Percentiles rank a stretch among this genome's conserved stretches.
These are phyloP conservation scores for Dipodascopsis uninucleata DNA, from an alignment of 805 yeast genomes.

Conservation along the genomic window DNA sequence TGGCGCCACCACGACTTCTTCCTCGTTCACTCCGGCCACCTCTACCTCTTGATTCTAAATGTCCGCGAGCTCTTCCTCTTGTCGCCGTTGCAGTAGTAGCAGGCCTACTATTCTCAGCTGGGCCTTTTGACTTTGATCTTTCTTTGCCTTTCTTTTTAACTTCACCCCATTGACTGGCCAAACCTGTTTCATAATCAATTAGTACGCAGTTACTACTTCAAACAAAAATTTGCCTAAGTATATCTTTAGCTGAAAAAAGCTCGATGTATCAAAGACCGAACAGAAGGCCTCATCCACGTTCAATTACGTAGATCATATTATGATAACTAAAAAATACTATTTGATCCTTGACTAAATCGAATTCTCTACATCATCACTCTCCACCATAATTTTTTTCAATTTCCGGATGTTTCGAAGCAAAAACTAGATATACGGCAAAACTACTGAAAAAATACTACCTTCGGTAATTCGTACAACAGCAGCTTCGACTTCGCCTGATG, in stretches of 20 bases:
- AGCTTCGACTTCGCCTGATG: constrained; percentile 64
- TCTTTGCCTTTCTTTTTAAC: constrained; percentile 55
- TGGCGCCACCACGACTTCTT: constrained; percentile 28
- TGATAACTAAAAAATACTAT: neutral
- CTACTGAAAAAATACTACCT: constrained; percentile 40
- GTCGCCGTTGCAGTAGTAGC: constrained; percentile 10
- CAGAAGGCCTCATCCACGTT: too few relatives aligned
- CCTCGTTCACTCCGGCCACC: constrained; percentile 27
- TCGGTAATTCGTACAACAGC: constrained; percentile 85
- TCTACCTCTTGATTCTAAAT: constrained; percentile 21
- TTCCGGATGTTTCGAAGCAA: neutral
- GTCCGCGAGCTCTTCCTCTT: constrained; percentile 26
- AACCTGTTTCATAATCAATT: too few relatives aligned
- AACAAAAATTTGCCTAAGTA: constrained; percentile 1
- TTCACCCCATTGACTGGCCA: constrained; percentile 90
- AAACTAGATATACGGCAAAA: neutral
- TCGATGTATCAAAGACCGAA: too few relatives aligned
- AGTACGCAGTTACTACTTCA: neutral
- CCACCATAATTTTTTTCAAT: neutral
- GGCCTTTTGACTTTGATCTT: constrained; percentile 27
- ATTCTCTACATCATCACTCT: neutral
- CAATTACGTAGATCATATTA: too few relatives aligned
- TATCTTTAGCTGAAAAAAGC: too few relatives aligned
- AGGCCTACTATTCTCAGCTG: constrained; percentile 11
- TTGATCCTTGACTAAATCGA: neutral